These are phyloP conservation scores for Triangularia verruculosa DNA, from an alignment of 2,329 filamentous ascomycete species.

Conservation along the genomic window DNA sequence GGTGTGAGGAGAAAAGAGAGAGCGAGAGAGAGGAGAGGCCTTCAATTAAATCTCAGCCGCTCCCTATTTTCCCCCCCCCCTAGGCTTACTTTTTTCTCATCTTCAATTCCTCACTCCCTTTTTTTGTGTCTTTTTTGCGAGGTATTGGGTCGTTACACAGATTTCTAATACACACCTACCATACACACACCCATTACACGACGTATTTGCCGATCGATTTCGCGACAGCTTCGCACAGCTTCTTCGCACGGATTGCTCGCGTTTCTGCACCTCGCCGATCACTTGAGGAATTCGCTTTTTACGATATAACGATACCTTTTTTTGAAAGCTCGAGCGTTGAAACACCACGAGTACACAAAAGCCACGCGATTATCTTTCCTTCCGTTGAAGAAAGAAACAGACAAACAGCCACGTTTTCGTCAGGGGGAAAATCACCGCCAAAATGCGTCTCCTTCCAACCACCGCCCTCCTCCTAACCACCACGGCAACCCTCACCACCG, in stretches of 20 bases:
- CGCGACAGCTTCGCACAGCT: neutral
- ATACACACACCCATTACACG: no score
- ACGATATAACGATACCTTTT: neutral
- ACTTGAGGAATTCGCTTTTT: neutral
- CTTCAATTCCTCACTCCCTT: neutral
- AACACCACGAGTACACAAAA: neutral
- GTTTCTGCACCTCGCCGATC: conserved; percentile 13
- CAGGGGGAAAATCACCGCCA: conserved; percentile 17
- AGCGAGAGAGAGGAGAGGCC: neutral
- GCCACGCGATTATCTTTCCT: neutral
- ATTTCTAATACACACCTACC: neutral
- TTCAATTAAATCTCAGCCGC: conserved; percentile 5
- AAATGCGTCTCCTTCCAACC: conserved; percentile 29
- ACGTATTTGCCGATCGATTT: neutral
- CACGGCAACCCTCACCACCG: conserved; percentile 34
- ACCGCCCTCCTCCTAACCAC: conserved; percentile 32
- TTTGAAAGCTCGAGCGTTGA: neutral
- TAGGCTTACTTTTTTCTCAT: conserved; percentile 12
- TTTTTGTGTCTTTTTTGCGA: neutral
- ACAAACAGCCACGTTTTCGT: neutral
- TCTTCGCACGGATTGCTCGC: neutral
- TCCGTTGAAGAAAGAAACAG: neutral
- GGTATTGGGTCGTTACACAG: neutral
- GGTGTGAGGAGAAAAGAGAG: neutral
- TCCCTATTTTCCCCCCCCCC: neutral